phyloP scores from a whole-genome alignment of 2,329 filamentous ascomycete genomes.

The Davidsoniella eucalypti region DNA sequence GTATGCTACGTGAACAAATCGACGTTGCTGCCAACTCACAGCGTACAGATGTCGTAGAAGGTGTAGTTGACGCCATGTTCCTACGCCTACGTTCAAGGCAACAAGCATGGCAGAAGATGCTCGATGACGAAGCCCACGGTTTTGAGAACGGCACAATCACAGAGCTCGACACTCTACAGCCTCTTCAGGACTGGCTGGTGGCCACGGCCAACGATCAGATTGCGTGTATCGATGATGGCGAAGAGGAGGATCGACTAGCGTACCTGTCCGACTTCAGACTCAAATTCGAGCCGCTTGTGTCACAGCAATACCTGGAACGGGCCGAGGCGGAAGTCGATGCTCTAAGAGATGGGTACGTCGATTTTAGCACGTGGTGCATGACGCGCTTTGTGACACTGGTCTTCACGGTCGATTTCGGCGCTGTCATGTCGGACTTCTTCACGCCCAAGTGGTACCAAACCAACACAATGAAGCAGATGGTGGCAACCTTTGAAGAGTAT shows the following conservation, averaged over 20 bases:
- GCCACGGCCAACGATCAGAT: slow-evolving; percentile 98
- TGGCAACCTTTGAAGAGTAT: slow-evolving; percentile 91
- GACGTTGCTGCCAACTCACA: slow-evolving; percentile 70
- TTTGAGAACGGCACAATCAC: slow-evolving; percentile 41
- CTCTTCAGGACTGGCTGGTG: slow-evolving; percentile 87
- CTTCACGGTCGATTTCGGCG: slow-evolving; percentile 75
- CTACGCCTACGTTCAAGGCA: slow-evolving; percentile 68
- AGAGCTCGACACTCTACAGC: slow-evolving; percentile 53
- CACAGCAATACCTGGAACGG: slow-evolving; percentile 61
- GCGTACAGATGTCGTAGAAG: slow-evolving; percentile 80
- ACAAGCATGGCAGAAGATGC: slow-evolving; percentile 69
- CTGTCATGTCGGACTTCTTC: slow-evolving; percentile 79
- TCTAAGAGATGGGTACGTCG: slow-evolving; percentile 82
- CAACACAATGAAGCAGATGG: slow-evolving; percentile 82
- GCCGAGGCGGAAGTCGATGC: slow-evolving; percentile 55
- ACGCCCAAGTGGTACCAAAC: slow-evolving; percentile 75
- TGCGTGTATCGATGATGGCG: slow-evolving; percentile 87
- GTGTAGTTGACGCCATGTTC: slow-evolving; percentile 93
- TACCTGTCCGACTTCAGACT: slow-evolving; percentile 78
- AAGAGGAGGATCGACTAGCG: slow-evolving; percentile 54
- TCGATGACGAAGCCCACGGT: slow-evolving; percentile 67
- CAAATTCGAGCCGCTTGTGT: slow-evolving; percentile 67
- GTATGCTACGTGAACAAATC: slow-evolving; percentile 89
- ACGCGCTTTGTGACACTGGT: slow-evolving; percentile 72
- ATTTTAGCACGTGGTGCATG: slow-evolving; percentile 87